Base-by-base conservation (phyloP, 352 stramenopile species). In the Globisporangium irregulare region DNA sequence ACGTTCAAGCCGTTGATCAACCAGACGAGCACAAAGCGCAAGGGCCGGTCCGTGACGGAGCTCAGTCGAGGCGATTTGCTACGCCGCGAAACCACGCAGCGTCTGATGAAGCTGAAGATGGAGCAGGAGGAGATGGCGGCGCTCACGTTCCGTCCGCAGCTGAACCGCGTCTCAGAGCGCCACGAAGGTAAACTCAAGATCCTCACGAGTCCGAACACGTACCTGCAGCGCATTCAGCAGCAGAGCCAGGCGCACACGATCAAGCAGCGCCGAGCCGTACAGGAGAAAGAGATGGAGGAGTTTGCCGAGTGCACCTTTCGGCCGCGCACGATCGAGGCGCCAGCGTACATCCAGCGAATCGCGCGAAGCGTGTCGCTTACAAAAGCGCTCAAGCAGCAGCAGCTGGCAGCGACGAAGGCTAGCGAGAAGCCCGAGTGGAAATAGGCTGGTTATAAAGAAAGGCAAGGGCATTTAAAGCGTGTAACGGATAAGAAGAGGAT, bases 1-100 rank as follows among this genome's bases (percentile, higher is more conserved):
- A 95, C 87, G 15, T 95, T 95, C 69, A 91, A 89, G 59, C 87
- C 87, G 0, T 73, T 79, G n/a, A 95, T 95, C 66, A 93, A 94
- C 62, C 69, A 87, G 51, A 70, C 70, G 15, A 92, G 84, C 66
- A 82, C 71, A 18, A 91, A 84, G 38, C 82, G 86, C 8, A 85
- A 80, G 22, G 73, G 77, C 1, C 81, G 86, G 9, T 91, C 80
- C 4, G 87, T 95, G 27, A 95, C 85, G 0, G 87, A 95, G 56
- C 74, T 95, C 18, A 93, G 86, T 69, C 82, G 88, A 9, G 88
- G 85, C 0, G 88, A 95, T 36, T 56, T 93, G 41, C 65, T 95
- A 32, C 84, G 86, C 15, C 78, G 84, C 14, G 87, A 95, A 65
- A 95, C 87, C 8, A 83, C 79, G 7, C 83, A 94, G 64, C 75